phyloP scores from a whole-genome alignment of 495 filamentous ascomycete species.

The Penicillium crystallinum region DNA sequence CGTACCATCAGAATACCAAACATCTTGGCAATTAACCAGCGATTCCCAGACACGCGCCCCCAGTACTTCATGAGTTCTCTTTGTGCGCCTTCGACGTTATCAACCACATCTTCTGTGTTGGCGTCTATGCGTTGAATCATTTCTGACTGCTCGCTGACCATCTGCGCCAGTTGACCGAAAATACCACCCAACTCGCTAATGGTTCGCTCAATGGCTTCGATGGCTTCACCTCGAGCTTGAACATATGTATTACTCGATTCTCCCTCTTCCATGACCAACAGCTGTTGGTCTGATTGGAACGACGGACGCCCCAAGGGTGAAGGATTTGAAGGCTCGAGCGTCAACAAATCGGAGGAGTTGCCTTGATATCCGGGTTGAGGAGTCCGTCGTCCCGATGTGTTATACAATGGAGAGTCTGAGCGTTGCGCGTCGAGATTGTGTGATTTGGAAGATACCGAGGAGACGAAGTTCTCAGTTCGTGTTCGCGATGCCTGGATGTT shows the following conservation, averaged over 20 bases:
- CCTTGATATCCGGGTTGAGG: conserved; percentile 53
- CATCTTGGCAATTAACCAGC: conserved; percentile 98
- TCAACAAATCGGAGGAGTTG: conserved; percentile 66
- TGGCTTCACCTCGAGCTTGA: conserved; percentile 87
- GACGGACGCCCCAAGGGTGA: conserved; percentile 46
- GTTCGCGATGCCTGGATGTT: conserved; percentile 94
- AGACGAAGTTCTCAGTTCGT: conserved; percentile 93
- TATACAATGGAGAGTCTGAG: conserved; percentile 80
- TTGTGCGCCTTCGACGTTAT: conserved; percentile 94
- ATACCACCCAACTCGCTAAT: conserved; percentile 93
- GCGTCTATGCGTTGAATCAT: conserved; percentile 92
- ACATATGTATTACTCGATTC: conserved; percentile 83
- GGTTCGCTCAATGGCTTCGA: conserved; percentile 93
- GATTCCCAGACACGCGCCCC: conserved; percentile 85
- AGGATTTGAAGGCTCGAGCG: conserved; percentile 69
- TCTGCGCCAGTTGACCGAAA: conserved; percentile 92
- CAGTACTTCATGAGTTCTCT: conserved; percentile 93
- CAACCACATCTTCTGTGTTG: conserved; percentile 93
- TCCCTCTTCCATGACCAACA: conserved; percentile 92
- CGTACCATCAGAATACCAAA: conserved; percentile 80
- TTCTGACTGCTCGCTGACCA: conserved; percentile 96
- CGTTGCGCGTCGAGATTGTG: conserved; percentile 53
- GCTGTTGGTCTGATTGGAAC: conserved; percentile 74
- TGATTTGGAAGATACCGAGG: conserved; percentile 75
- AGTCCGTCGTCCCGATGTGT: conserved; percentile 64